phyloP scores from a whole-genome alignment of 192 early-diverging fungal species.

The Gorgonomyces haynaldii region DNA sequence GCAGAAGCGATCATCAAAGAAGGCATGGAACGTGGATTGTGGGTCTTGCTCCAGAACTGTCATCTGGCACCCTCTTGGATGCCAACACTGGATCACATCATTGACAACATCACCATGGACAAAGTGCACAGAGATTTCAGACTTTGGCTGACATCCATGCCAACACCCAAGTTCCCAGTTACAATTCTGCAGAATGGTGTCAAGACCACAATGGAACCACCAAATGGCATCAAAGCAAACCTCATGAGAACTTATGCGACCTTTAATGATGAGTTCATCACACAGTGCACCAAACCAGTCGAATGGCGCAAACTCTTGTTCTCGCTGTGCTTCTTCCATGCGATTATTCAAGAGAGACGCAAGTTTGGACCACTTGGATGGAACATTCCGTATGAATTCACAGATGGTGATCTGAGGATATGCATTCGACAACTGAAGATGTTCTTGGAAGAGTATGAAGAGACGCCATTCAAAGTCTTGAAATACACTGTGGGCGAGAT shows the following conservation, averaged over 20 bases:
- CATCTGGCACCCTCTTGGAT: conserved; percentile 50
- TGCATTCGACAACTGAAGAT: conserved; percentile 48
- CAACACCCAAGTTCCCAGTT: conserved; percentile 47
- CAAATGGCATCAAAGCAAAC: conserved; percentile 51
- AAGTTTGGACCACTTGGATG: conserved; percentile 48
- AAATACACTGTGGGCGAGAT: conserved; percentile 50
- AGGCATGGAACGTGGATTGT: conserved; percentile 47
- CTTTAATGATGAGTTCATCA: conserved; percentile 45
- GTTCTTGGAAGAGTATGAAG: conserved; percentile 48
- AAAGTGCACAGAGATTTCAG: conserved; percentile 47
- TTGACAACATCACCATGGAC: conserved; percentile 40
- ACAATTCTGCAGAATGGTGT: conserved; percentile 51
- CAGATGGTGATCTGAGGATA: conserved; percentile 43
- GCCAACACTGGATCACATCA: conserved; percentile 44
- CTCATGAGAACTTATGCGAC: conserved; percentile 41
- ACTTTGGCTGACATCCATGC: conserved; percentile 48
- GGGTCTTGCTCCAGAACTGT: conserved; percentile 50
- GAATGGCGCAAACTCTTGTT: conserved; percentile 49
- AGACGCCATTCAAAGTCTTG: conserved; percentile 47
- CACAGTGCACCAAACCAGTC: conserved; percentile 24
- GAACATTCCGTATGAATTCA: conserved; percentile 55
- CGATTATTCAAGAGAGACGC: conserved; percentile 43
- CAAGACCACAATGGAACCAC: conserved; percentile 48
- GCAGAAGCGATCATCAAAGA: conserved; percentile 47
- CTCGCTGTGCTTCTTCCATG: conserved; percentile 48